Conservation (phyloP, 2,329 filamentous ascomycete species). For the Trichoderma sp. region DNA sequence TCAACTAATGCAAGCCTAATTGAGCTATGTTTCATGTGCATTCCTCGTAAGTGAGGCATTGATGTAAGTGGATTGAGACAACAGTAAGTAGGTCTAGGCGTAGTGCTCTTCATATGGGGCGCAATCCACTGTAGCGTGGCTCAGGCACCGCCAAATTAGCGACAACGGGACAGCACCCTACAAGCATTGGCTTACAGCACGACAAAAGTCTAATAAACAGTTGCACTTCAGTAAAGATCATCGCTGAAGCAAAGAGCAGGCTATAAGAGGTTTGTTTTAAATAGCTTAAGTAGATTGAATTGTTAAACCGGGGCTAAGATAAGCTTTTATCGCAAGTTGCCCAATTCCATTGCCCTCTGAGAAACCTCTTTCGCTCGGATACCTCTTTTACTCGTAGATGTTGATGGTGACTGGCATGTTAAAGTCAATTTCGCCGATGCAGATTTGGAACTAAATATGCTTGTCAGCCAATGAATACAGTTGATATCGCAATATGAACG, state of each 20-base stretch:
- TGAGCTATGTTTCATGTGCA: background rate
- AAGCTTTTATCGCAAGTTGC: background rate
- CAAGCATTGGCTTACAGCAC: background rate
- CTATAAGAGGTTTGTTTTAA: background rate
- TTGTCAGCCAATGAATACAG: background rate
- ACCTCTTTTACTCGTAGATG: background rate
- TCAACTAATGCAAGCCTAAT: background rate
- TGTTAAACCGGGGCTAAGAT: background rate
- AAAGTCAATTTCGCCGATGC: conserved; percentile 12
- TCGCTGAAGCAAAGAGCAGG: background rate
- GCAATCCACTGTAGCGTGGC: background rate
- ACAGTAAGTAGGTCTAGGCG: background rate
- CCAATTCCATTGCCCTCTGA: background rate
- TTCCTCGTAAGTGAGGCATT: background rate
- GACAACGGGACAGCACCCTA: background rate
- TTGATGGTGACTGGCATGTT: conserved; percentile 11
- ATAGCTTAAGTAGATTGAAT: background rate
- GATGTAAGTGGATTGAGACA: background rate
- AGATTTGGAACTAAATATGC: conserved; percentile 8
- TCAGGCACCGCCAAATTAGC: conserved; percentile 1
- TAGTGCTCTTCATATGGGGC: background rate
- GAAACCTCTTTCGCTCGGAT: background rate
- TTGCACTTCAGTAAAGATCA: background rate
- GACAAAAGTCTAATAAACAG: background rate
- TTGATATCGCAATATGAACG: background rate